Evolutionary conservation across 257 asterid genomes (phyloP), one percentile per base, ranked within the genome.

Genomic region (Perilla frutescens): DNA sequence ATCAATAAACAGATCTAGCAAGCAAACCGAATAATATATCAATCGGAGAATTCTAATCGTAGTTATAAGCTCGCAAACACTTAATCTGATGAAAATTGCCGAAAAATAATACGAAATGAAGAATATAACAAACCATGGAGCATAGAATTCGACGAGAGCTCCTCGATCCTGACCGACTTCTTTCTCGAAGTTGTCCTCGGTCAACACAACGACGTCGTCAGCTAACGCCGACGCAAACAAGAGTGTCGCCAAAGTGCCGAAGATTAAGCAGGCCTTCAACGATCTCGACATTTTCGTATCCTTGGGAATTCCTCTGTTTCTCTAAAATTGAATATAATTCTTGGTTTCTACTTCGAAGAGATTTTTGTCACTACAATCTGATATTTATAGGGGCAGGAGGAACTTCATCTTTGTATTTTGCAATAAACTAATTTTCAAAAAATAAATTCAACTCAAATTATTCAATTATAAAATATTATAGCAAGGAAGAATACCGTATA

Each of bases 91-190:
- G 36, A 14, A 60, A 73, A 53, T n/a, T 3, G 32, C 73, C 6
- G 29, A 39, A 56, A 34, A 47, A n/a, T 3, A 13, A 41, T 13
- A 41, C 29, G 0, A 4, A 45, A 62, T 26, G 29, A 29, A 58
- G 58, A 48, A 8, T 6, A 29, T 4, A 54, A 1, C 67, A 12
- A 78, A 92, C 98, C 98, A 90, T 12, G 98, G 98, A 76, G 98
- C 96, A 66, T 92, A 92, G 85, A 92, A 92, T 74, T 92, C 96
- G 53, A 92, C 94, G 73, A 92, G 96, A 75, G 98, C 96, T 47
- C 81, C 92, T 71, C 92, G 94, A 86, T 90, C 94, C 75, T 87
- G 90, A 67, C 98, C 96, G 80, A 92, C 93, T 81, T 90, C 94
- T 43, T 92, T 86, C 66, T 92, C 96, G 75, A 92, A 92, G 84